Percentiles rank a stretch among this genome's conserved stretches.
phyloP scores from a whole-genome alignment of 148 eudicot genomes.

The Drosera capensis region DNA sequence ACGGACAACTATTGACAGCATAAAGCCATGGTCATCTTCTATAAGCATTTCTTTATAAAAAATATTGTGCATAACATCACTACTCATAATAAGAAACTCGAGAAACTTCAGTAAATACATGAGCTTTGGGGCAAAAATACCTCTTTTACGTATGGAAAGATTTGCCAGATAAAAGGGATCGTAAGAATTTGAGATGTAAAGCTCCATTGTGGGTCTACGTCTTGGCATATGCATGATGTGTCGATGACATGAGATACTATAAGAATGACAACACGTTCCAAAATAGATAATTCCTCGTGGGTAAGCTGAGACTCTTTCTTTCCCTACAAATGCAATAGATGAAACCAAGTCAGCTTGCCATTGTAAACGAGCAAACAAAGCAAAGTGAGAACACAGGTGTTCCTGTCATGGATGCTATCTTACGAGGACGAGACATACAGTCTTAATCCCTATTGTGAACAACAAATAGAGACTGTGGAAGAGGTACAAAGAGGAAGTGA shows the following conservation, averaged over 20 bases:
- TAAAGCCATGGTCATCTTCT: too few relatives aligned
- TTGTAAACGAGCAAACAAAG: too few relatives aligned
- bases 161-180: constrained; percentile 72
- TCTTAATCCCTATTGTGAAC: too few relatives aligned
- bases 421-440: too few relatives aligned
- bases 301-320: constrained; percentile 21
- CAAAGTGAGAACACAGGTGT: too few relatives aligned
- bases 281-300: constrained; percentile 24
- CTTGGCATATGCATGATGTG: constrained; percentile 52
- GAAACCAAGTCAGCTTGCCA: background rate
- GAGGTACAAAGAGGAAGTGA: too few relatives aligned
- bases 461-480: too few relatives aligned
- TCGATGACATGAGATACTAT: constrained; percentile 59
- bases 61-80: too few relatives aligned
- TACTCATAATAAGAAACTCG: too few relatives aligned
- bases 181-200: constrained; percentile 79
- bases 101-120: constrained; percentile 1
- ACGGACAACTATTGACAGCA: too few relatives aligned
- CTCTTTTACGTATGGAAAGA: constrained; percentile 60
- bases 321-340: constrained; percentile 26
- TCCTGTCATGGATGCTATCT: too few relatives aligned
- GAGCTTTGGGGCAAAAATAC: constrained; percentile 17
- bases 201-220: constrained; percentile 42
- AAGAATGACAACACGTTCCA: constrained; percentile 52
- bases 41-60: too few relatives aligned